Percentiles rank a stretch among this genome's conserved stretches.
Conservation (phyloP, 2,329 filamentous ascomycete species). For the Clonostachys rosea region DNA sequence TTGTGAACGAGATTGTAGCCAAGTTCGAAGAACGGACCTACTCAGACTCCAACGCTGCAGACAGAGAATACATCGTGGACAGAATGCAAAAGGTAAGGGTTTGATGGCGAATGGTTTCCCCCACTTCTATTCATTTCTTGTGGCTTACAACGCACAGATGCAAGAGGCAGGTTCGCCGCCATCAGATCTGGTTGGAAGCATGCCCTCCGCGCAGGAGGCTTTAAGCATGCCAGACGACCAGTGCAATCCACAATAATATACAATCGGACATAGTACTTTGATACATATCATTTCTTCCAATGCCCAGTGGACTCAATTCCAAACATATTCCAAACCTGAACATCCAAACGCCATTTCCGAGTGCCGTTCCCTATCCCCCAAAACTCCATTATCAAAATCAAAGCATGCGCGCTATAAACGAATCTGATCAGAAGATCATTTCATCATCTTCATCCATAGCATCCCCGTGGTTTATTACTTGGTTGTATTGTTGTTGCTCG, state of each 20-base stretch:
- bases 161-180: slow-evolving; percentile 91
- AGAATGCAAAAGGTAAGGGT: slow-evolving; percentile 88
- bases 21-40: slow-evolving; percentile 84
- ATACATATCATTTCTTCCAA: too few species aligned
- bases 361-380: too few species aligned
- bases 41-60: slow-evolving; percentile 72
- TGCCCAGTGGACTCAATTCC: too few species aligned
- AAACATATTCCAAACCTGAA: slow-evolving; percentile 14
- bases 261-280: too few species aligned
- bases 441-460: neutral
- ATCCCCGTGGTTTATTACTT: neutral
- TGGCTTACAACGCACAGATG: slow-evolving; percentile 60
- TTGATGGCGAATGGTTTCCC: slow-evolving; percentile 1
- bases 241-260: slow-evolving; percentile 52
- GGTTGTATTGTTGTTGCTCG: too few species aligned
- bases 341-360: slow-evolving; percentile 5
- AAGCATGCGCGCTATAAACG: neutral
- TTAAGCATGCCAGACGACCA: slow-evolving; percentile 56
- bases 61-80: slow-evolving; percentile 91
- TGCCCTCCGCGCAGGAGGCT: slow-evolving; percentile 75
- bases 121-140: neutral
- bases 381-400: neutral
- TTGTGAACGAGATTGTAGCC: slow-evolving; percentile 81
- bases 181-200: slow-evolving; percentile 84
- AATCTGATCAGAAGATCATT: neutral